A percentile compares a stretch with the other conserved stretches of the same genome.
These are phyloP conservation scores for Hirschioporus abietinus DNA, from an alignment of 768 basidiomycete genomes.

Conservation along the genomic window DNA sequence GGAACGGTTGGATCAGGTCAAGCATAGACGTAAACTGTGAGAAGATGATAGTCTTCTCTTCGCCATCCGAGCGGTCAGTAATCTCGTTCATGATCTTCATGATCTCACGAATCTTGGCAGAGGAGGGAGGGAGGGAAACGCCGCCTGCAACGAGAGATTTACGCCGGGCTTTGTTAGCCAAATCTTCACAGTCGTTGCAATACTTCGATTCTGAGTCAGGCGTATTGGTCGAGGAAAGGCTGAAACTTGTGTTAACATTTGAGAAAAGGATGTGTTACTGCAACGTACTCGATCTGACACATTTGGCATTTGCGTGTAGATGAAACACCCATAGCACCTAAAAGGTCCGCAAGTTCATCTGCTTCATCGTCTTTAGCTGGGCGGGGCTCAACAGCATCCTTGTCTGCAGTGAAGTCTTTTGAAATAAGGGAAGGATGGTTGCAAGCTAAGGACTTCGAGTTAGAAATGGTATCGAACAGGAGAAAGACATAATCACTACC, in stretches of 20 bases:
- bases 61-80: slow-evolving; percentile 45
- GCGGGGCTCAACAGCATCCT: slow-evolving; percentile 70
- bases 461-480: not conserved
- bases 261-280: not conserved
- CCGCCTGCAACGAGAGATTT: slow-evolving; percentile 25
- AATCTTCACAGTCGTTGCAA: slow-evolving; percentile 55
- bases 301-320: slow-evolving; percentile 65
- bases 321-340: slow-evolving; percentile 63
- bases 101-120: slow-evolving; percentile 85
- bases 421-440: slow-evolving; percentile 83
- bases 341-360: slow-evolving; percentile 71
- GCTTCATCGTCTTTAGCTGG: slow-evolving; percentile 48
- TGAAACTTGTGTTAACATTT: slow-evolving; percentile 16
- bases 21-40: slow-evolving; percentile 90
- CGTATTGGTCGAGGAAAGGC: slow-evolving; percentile 33
- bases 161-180: slow-evolving; percentile 43
- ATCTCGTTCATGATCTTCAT: slow-evolving; percentile 66
- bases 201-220: slow-evolving; percentile 39
- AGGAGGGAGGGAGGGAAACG: slow-evolving; percentile 54
- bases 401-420: slow-evolving; percentile 67
- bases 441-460: slow-evolving; percentile 52
- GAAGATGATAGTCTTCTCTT: slow-evolving; percentile 95
- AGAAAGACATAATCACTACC: slow-evolving; percentile 38
- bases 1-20: slow-evolving; percentile 80
- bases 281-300: slow-evolving; percentile 59